These are phyloP conservation scores for Dendryphion nanum DNA, from an alignment of 2,329 filamentous ascomycete genomes.

Conservation along the genomic window DNA sequence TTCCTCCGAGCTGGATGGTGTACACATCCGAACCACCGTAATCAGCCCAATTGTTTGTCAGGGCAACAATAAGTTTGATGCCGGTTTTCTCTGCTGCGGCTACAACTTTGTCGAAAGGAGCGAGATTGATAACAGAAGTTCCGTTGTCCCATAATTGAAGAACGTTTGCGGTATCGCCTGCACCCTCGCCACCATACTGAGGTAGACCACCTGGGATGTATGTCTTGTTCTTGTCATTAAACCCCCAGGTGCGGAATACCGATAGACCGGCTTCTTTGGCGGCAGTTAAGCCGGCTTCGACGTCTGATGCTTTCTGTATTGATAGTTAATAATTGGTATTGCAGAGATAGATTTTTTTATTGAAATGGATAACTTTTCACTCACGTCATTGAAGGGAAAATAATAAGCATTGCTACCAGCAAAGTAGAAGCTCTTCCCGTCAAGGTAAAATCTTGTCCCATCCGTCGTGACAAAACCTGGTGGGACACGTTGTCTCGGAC, in stretches of 20 bases:
- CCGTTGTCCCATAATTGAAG: constrained; percentile 50
- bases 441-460: constrained; percentile 52
- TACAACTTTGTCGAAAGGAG: constrained; percentile 53
- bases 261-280: constrained; percentile 51
- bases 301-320: constrained; percentile 47
- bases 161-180: constrained; percentile 46
- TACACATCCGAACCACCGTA: constrained; percentile 62
- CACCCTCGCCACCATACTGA: constrained; percentile 52
- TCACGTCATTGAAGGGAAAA: constrained; percentile 54
- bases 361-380: no score
- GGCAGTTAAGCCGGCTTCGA: constrained; percentile 47
- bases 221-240: constrained; percentile 57
- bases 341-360: neutral
- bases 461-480: constrained; percentile 51
- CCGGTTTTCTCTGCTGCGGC: constrained; percentile 49
- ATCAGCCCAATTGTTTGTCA: constrained; percentile 61
- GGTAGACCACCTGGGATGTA: constrained; percentile 47
- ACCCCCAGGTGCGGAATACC: constrained; percentile 58
- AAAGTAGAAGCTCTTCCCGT: constrained; percentile 57
- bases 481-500: constrained; percentile 2
- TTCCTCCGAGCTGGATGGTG: constrained; percentile 54
- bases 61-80: constrained; percentile 54
- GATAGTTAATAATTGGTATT: neutral
- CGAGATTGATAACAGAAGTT: constrained; percentile 44
- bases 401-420: constrained; percentile 60